Evolutionary conservation across 306 rosid genomes (phyloP), one percentile per base, ranked within the genome.

Genomic region (Corylus heterophylla): DNA sequence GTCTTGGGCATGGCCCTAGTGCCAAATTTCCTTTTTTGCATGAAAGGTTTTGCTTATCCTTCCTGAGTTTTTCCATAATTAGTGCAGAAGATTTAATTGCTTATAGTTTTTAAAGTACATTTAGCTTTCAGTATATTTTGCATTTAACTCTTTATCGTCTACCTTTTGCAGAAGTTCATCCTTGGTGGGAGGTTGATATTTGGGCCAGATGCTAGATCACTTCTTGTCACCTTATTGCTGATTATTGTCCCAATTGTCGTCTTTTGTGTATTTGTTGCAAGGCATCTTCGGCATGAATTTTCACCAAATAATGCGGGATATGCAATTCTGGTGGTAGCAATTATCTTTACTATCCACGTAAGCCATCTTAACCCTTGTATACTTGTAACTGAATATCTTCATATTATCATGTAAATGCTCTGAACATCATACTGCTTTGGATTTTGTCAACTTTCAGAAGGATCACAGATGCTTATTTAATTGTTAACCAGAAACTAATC

Each of bases 131-230:
- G n/a, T 67, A 12, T 42, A 67, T 76, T 58, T 77, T 37, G 55
- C 55, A 69, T 68, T 69, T 39, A 71, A 54, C 69, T 71, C 44
- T 37, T 75, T 84, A 74, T 80, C 12, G 39, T 68, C 25, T 12
- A 58, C 76, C 20, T 66, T 86, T 59, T 91, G 88, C 96, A 94
- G 98, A 94, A 90, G 78, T 94, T 94, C 90, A 71, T 89, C 75
- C 90, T 87, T 74, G 88, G 94, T 54, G 98, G 98, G 77, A 89
- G 98, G 83, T 74, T 94, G 85, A 85, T 92, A 83, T 92, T 94
- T 83, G 98, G 98, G 76, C 97, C 97, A 8, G 98, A 94, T 77
- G 97, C 96, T 39, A 89, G 90, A 83, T 92, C 98, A 70, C 78
- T 94, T 82, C 79, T 92, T 59, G 86, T 92, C 83, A 90, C 97